Evolutionary conservation across 805 yeast species (phyloP).

Genomic region (Cyberlindnera bimundalis): DNA sequence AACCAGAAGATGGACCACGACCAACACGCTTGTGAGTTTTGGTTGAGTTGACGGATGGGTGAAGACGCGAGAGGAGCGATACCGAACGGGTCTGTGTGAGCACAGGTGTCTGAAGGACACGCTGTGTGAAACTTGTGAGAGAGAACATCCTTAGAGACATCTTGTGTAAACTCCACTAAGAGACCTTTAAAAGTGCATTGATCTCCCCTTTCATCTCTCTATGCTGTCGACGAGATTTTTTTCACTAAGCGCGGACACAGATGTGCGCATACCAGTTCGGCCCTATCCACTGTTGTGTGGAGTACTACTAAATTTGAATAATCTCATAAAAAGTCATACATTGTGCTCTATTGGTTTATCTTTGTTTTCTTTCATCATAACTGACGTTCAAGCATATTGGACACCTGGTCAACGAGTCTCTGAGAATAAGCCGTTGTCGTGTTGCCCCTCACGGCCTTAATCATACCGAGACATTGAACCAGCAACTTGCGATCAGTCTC

Average conservation of each 20-base stretch:
- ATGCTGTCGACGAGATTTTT: too few species aligned
- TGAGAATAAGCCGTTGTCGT: conserved; percentile 56
- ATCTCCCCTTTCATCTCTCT: too few species aligned
- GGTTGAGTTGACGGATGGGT: conserved; percentile 62
- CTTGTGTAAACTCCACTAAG: too few species aligned
- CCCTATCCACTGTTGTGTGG: too few species aligned
- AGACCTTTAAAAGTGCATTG: too few species aligned
- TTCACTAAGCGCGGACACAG: too few species aligned
- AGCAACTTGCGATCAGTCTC: conserved; percentile 36
- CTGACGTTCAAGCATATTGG: conserved; percentile 18
- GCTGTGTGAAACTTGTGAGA: conserved; percentile 5
- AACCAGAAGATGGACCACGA: conserved; percentile 91
- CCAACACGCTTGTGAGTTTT: conserved; percentile 72
- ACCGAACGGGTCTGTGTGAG: conserved; percentile 31
- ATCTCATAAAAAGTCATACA: too few species aligned
- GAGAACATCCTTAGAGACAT: conserved; percentile 17
- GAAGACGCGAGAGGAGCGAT: conserved; percentile 50
- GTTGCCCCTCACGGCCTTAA: conserved; percentile 38
- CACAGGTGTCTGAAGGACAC: conserved; percentile 1
- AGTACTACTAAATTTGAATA: too few species aligned
- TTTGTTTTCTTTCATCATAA: too few species aligned
- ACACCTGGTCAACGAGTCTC: conserved; percentile 47
- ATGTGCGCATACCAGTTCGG: too few species aligned
- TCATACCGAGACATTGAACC: conserved; percentile 59
- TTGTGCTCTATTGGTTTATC: too few species aligned